Conservation (phyloP, 441 rosid genomes). For the Aleurites moluccanus region DNA sequence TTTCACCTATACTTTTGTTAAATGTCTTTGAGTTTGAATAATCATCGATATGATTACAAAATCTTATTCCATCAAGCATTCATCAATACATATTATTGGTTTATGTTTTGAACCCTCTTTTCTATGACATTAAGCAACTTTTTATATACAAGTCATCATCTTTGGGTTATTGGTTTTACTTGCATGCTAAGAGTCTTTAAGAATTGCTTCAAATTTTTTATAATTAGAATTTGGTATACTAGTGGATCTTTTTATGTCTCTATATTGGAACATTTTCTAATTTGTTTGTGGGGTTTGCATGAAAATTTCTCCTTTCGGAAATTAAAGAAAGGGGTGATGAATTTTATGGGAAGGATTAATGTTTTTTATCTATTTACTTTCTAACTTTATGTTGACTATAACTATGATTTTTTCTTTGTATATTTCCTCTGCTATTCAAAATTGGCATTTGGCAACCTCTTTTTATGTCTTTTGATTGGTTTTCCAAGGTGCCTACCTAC, state of each 20-base stretch:
- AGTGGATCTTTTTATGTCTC: neutral
- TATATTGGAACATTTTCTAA: neutral
- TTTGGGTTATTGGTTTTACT: neutral
- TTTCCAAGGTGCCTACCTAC: constrained; percentile 85
- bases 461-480: neutral
- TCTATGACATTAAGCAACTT: neutral
- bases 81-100: neutral
- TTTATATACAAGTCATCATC: neutral
- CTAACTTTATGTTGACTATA: neutral
- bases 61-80: neutral
- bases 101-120: neutral
- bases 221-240: neutral
- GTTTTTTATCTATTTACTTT: neutral
- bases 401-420: neutral
- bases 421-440: neutral
- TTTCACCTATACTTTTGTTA: neutral
- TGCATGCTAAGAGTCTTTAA: neutral
- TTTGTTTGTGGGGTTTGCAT: neutral
- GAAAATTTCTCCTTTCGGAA: neutral
- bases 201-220: neutral
- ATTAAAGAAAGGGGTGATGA: neutral
- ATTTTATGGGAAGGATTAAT: neutral
- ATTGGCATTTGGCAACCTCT: neutral
- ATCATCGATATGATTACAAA: neutral
- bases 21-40: neutral